A percentile compares a stretch with the other conserved stretches of the same genome.
Evolutionary conservation across 2,329 filamentous ascomycete species (phyloP).

Genomic region (Aspergillus sp.): DNA sequence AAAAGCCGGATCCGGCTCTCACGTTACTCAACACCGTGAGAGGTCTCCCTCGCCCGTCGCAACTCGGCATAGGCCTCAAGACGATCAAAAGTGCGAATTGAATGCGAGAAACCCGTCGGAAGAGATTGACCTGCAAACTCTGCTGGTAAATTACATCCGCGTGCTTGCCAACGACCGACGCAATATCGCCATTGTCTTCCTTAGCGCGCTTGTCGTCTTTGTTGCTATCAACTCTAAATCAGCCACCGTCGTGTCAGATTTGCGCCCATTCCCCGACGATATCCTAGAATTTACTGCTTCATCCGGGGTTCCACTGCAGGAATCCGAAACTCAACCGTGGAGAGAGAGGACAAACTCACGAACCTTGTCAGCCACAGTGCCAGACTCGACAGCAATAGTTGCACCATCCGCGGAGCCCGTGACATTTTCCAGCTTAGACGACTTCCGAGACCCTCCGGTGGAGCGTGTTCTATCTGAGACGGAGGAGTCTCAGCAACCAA

Average conservation of each 20-base stretch:
- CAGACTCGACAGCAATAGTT: neutral
- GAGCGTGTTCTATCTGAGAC: neutral
- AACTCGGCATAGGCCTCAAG: slow-evolving; percentile 1
- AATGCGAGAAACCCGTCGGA: slow-evolving; percentile 12
- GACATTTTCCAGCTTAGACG: neutral
- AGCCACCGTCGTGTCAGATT: slow-evolving; percentile 1
- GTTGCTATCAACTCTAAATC: slow-evolving; percentile 29
- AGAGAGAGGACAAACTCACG: neutral
- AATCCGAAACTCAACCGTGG: slow-evolving; percentile 1
- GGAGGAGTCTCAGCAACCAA: neutral
- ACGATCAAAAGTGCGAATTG: slow-evolving; percentile 1
- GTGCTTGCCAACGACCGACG: slow-evolving; percentile 53
- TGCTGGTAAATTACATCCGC: slow-evolving; percentile 55
- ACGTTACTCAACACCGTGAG: neutral
- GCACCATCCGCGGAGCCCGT: neutral
- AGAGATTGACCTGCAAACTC: slow-evolving; percentile 52
- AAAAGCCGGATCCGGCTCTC: neutral
- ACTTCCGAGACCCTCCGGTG: neutral
- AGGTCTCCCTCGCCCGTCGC: slow-evolving; percentile 1
- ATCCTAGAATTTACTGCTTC: slow-evolving; percentile 6
- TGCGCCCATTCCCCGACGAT: slow-evolving; percentile 19
- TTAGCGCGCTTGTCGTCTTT: slow-evolving; percentile 46
- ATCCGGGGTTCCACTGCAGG: slow-evolving; percentile 4
- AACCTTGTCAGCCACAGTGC: neutral
- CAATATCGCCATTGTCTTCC: slow-evolving; percentile 52